A percentile compares a stretch with the other conserved stretches of the same genome.
These are phyloP conservation scores for Fusarium compactum DNA, from an alignment of 2,329 filamentous ascomycete species.

Conservation along the genomic window DNA sequence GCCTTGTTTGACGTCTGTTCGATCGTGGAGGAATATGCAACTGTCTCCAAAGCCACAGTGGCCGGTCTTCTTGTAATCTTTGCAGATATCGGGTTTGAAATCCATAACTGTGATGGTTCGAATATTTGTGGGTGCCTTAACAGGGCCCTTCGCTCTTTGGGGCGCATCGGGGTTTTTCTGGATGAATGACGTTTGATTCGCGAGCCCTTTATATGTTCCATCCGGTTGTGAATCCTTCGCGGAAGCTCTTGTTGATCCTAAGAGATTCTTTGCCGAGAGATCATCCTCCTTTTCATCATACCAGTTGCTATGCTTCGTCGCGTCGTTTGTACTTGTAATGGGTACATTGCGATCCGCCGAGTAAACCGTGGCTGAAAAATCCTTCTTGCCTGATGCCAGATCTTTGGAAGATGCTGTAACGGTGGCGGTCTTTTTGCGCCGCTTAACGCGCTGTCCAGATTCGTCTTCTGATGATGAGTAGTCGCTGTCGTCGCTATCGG, in stretches of 20 bases:
- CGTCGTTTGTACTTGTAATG: constrained; percentile 81
- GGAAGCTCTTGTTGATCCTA: constrained; percentile 66
- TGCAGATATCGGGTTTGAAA: constrained; percentile 93
- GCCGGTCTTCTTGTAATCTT: constrained; percentile 83
- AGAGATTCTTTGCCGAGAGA: constrained; percentile 64
- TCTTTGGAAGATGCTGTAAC: constrained; percentile 74
- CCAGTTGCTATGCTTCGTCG: constrained; percentile 91
- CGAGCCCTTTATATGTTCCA: constrained; percentile 81
- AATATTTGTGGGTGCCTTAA: constrained; percentile 90
- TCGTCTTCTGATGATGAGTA: constrained; percentile 83
- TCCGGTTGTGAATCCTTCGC: constrained; percentile 58
- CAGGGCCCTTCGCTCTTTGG: constrained; percentile 78
- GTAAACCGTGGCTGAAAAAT: constrained; percentile 66
- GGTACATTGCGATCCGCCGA: constrained; percentile 71
- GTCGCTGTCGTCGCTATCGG: constrained; percentile 69
- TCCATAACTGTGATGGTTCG: constrained; percentile 91
- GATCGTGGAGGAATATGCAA: constrained; percentile 80
- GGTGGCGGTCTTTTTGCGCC: constrained; percentile 75
- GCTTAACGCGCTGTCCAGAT: constrained; percentile 80
- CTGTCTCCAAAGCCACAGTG: constrained; percentile 56
- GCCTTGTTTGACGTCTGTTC: constrained; percentile 86
- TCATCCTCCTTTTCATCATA: constrained; percentile 76
- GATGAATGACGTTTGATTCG: constrained; percentile 80
- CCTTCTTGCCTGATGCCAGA: constrained; percentile 49
- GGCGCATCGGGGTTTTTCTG: constrained; percentile 83